These are phyloP conservation scores for Fusarium subglutinans DNA, from an alignment of 2,329 filamentous ascomycete species.

Conservation along the genomic window DNA sequence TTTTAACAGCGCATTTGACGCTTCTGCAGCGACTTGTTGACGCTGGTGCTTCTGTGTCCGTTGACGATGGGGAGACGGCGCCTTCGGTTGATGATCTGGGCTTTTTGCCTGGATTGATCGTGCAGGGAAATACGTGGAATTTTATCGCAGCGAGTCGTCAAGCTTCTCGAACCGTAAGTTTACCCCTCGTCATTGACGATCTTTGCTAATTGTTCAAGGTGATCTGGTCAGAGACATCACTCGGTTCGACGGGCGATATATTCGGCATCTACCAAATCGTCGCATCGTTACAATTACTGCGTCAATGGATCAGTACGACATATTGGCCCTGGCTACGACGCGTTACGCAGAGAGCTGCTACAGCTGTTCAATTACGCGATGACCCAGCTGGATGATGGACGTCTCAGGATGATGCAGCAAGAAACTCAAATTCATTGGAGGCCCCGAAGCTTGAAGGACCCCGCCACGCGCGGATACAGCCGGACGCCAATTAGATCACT, in stretches of 20 bases:
- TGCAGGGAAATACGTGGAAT: conserved; percentile 4
- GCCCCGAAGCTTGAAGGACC: neutral
- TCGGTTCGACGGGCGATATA: neutral
- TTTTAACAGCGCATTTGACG: neutral
- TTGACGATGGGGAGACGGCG: neutral
- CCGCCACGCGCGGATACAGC: neutral
- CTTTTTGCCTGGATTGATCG: conserved; percentile 3
- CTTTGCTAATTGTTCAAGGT: neutral
- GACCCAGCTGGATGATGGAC: neutral
- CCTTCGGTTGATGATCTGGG: neutral
- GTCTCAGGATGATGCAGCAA: neutral
- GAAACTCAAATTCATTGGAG: neutral
- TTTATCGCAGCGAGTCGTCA: conserved; percentile 1
- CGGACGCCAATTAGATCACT: neutral
- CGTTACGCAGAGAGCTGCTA: neutral
- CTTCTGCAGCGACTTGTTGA: neutral
- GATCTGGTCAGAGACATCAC: neutral
- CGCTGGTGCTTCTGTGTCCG: neutral
- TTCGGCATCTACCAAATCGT: conserved; percentile 5
- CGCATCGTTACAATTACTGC: neutral
- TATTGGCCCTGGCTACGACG: neutral
- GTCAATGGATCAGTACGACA: neutral
- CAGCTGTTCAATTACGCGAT: neutral
- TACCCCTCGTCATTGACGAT: neutral
- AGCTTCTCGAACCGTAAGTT: neutral